Conservation (phyloP, 768 basidiomycete genomes). For the Termitomyces sp. region DNA sequence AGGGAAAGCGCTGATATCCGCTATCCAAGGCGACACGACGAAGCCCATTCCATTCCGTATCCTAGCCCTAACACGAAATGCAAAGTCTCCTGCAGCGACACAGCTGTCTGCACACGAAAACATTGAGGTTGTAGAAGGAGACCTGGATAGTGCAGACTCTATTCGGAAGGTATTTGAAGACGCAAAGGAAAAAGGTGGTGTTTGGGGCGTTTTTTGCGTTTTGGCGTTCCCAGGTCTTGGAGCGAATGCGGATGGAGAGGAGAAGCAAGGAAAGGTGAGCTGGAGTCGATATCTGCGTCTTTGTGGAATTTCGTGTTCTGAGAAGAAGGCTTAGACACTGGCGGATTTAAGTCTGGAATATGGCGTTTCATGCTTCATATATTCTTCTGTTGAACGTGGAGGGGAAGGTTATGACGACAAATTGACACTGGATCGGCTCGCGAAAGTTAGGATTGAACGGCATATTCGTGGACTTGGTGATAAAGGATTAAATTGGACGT, state of each 20-base stretch:
- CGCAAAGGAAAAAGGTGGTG: slow-evolving; percentile 18
- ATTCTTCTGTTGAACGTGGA: slow-evolving; percentile 32
- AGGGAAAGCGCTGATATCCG: slow-evolving; percentile 26
- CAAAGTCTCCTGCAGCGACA: slow-evolving; percentile 21
- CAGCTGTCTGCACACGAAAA: slow-evolving; percentile 16
- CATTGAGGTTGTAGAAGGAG: slow-evolving; percentile 28
- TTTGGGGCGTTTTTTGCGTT: slow-evolving; percentile 35
- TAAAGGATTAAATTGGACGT: slow-evolving; percentile 33
- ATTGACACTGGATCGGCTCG: slow-evolving; percentile 18
- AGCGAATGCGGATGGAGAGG: slow-evolving; percentile 30
- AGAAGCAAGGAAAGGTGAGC: slow-evolving; percentile 33
- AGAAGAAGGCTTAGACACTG: slow-evolving; percentile 17
- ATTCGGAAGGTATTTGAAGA: slow-evolving; percentile 30
- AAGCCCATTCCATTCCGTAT: slow-evolving; percentile 21
- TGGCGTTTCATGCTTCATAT: slow-evolving; percentile 27
- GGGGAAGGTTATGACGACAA: slow-evolving; percentile 28
- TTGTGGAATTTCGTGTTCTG: background rate
- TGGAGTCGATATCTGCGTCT: background rate
- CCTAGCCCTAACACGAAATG: slow-evolving; percentile 30
- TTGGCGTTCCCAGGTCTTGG: slow-evolving; percentile 36
- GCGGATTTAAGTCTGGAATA: slow-evolving; percentile 32
- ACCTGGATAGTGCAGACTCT: slow-evolving; percentile 23
- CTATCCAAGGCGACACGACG: slow-evolving; percentile 8
- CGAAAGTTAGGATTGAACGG: slow-evolving; percentile 32
- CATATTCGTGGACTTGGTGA: slow-evolving; percentile 24